Conservation (phyloP, 169 alveolate species). For the Plasmodium sp. region DNA sequence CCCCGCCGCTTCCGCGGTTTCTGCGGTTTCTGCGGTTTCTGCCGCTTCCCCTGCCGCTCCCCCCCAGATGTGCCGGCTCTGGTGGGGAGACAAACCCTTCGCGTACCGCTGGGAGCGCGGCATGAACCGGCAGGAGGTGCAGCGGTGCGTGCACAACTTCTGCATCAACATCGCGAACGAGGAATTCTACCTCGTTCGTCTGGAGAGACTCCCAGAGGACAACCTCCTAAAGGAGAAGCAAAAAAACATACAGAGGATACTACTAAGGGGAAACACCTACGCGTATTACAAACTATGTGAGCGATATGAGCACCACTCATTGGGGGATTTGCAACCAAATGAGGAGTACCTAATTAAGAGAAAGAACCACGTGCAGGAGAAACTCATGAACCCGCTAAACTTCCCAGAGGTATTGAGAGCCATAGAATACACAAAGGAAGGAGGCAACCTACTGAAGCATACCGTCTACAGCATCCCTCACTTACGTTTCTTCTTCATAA, state of each 20-base stretch:
- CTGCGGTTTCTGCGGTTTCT: too few species aligned
- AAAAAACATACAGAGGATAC: background rate
- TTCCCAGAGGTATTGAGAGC: slow-evolving; percentile 42
- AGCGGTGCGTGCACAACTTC: background rate
- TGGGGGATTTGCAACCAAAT: background rate
- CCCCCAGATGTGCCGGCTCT: background rate
- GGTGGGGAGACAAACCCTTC: background rate
- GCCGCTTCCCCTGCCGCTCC: background rate
- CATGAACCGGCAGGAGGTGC: slow-evolving; percentile 6
- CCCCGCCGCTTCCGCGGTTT: too few species aligned
- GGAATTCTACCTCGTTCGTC: slow-evolving; percentile 9
- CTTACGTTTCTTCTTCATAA: slow-evolving; percentile 38
- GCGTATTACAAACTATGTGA: background rate
- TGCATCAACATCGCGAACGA: slow-evolving; percentile 30
- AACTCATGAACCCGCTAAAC: background rate
- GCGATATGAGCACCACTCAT: background rate
- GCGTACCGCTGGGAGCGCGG: background rate
- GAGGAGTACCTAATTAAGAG: background rate
- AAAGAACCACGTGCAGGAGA: background rate
- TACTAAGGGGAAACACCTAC: background rate
- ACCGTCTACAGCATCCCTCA: slow-evolving; percentile 50
- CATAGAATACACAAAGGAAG: slow-evolving; percentile 63
- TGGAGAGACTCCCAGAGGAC: slow-evolving; percentile 9
- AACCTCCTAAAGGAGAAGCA: slow-evolving; percentile 3
- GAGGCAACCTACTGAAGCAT: slow-evolving; percentile 38